These are phyloP conservation scores for Thymus mandschuricus DNA, from an alignment of 257 asterid species.

Conservation along the genomic window DNA sequence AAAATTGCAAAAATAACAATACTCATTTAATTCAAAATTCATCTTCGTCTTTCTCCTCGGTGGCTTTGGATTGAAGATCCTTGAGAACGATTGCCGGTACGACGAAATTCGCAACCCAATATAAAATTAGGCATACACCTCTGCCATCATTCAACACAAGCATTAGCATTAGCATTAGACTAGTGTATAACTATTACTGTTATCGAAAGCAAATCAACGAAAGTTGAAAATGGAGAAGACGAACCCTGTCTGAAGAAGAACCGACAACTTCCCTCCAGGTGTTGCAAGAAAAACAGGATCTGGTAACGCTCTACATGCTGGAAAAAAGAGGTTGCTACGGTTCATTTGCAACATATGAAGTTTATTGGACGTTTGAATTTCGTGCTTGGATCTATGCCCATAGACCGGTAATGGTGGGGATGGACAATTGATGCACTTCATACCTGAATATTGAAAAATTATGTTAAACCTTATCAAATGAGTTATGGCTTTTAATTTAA, in stretches of 20 bases:
- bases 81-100: slow-evolving; percentile 50
- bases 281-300: slow-evolving; percentile 33
- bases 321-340: slow-evolving; percentile 5
- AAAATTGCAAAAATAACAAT: too few relatives aligned
- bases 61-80: slow-evolving; percentile 42
- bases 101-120: slow-evolving; percentile 64
- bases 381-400: slow-evolving; percentile 9
- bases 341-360: neutral
- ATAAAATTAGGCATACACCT: slow-evolving; percentile 47
- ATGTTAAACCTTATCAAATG: slow-evolving; percentile 4
- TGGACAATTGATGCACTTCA: slow-evolving; percentile 42
- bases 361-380: slow-evolving; percentile 4
- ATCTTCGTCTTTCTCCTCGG: slow-evolving; percentile 34
- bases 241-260: slow-evolving; percentile 53
- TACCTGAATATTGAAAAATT: neutral
- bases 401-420: neutral
- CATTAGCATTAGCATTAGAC: too few relatives aligned
- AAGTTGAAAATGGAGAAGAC: neutral
- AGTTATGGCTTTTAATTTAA: neutral
- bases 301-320: slow-evolving; percentile 29
- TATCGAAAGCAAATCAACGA: too few relatives aligned
- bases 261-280: slow-evolving; percentile 44
- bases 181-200: too few relatives aligned
- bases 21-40: slow-evolving; percentile 1
- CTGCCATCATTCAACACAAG: slow-evolving; percentile 35